Conservation (phyloP, 768 basidiomycete genomes). For the Rickenella mellea region DNA sequence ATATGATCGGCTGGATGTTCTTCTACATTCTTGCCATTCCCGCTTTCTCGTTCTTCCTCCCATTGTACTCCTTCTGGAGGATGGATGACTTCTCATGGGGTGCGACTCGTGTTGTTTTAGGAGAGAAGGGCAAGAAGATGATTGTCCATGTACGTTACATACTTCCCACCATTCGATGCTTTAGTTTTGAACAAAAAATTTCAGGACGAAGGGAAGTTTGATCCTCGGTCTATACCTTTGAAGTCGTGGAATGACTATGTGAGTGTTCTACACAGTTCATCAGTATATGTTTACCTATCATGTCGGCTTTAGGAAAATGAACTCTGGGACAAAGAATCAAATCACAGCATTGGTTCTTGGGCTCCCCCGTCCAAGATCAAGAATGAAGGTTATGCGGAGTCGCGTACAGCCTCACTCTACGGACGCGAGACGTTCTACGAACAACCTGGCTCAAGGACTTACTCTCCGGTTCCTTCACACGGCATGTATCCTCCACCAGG, state of each 20-base stretch:
- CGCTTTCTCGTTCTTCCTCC: conserved; percentile 86
- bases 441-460: conserved; percentile 39
- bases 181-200: conserved; percentile 5
- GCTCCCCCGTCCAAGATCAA: conserved; percentile 66
- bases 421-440: conserved; percentile 87
- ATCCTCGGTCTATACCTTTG: conserved; percentile 84
- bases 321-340: conserved; percentile 95
- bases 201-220: conserved; percentile 96
- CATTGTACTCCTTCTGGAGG: conserved; percentile 92
- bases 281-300: not conserved
- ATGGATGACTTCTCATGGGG: conserved; percentile 99
- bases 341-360: conserved; percentile 92
- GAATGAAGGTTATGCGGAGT: conserved; percentile 70
- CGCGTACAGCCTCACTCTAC: conserved; percentile 71
- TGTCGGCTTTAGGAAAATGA: conserved; percentile 65
- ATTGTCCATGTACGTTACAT: conserved; percentile 74
- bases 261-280: conserved; percentile 25
- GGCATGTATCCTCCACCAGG: conserved; percentile 46
- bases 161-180: conserved; percentile 3
- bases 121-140: conserved; percentile 92
- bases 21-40: conserved; percentile 96
- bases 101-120: conserved; percentile 83
- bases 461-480: conserved; percentile 72
- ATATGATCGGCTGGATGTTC: conserved; percentile 96
- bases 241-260: conserved; percentile 98